Conservation (phyloP, 1,284 basidiomycete species). For the Microbotryum intermedium region DNA sequence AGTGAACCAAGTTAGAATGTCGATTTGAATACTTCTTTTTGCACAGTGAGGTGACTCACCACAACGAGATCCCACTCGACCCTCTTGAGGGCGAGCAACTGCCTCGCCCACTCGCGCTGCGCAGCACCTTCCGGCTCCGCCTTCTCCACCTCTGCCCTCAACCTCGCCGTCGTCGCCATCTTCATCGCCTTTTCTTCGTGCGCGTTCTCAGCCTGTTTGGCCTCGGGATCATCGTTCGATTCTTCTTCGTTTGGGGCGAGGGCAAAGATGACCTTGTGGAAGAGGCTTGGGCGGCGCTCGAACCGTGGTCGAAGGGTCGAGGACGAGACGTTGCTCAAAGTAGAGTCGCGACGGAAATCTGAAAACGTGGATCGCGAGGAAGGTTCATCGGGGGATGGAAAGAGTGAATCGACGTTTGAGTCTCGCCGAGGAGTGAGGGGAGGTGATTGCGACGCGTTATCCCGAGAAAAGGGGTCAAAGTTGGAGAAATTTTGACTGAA, state of each 20-base stretch:
- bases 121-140: not conserved
- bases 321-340: not conserved
- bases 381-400: not conserved
- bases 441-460: not conserved
- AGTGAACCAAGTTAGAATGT: not conserved
- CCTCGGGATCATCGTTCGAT: not conserved
- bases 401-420: not conserved
- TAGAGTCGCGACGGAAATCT: not conserved
- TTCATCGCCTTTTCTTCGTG: not conserved
- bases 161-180: not conserved
- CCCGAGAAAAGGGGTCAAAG: not conserved
- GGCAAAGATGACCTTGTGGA: slow-evolving; percentile 8
- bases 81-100: slow-evolving; percentile 13
- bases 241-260: not conserved
- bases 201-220: not conserved
- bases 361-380: not conserved
- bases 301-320: not conserved
- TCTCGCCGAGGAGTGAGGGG: not conserved
- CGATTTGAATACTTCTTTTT: too few species aligned
- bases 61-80: slow-evolving; percentile 8
- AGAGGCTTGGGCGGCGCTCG: not conserved
- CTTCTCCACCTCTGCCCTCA: slow-evolving; percentile 7
- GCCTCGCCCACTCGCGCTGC: slow-evolving; percentile 10
- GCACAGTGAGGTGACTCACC: not conserved
- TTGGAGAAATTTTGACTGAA: too few species aligned